phyloP scores from a whole-genome alignment of 2,329 filamentous ascomycete genomes.

The Cladosporium sp. region DNA sequence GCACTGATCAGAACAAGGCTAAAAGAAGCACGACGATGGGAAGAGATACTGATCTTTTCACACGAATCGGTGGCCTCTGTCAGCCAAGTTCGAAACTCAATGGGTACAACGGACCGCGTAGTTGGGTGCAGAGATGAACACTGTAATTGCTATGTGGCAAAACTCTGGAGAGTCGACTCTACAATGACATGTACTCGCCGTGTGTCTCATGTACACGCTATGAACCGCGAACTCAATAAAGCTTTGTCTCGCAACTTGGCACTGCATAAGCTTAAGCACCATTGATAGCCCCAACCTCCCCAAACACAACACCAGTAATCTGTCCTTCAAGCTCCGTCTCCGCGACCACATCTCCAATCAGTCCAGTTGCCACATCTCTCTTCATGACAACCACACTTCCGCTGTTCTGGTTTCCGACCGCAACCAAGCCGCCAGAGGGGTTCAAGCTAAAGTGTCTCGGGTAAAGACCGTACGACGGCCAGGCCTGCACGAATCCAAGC shows the following conservation, averaged over 20 bases:
- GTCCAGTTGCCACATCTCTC: slow-evolving; percentile 57
- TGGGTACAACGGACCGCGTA: too few relatives aligned
- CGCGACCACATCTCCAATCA: slow-evolving; percentile 22
- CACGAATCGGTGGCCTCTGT: too few relatives aligned
- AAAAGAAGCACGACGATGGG: too few relatives aligned
- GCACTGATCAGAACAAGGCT: too few relatives aligned
- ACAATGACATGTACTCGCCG: neutral
- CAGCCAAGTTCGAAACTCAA: too few relatives aligned
- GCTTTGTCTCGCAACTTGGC: too few relatives aligned
- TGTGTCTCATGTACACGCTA: too few relatives aligned
- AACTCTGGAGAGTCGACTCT: neutral
- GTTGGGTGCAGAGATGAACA: too few relatives aligned
- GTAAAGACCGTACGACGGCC: slow-evolving; percentile 59
- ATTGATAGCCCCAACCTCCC: slow-evolving; percentile 2
- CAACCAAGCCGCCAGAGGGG: slow-evolving; percentile 58
- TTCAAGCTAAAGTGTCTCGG: slow-evolving; percentile 68
- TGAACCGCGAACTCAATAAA: too few relatives aligned
- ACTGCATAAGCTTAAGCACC: neutral
- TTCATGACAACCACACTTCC: slow-evolving; percentile 58
- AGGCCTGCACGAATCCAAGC: slow-evolving; percentile 53
- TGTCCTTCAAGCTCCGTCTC: slow-evolving; percentile 27
- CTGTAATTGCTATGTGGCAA: too few relatives aligned
- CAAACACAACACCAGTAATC: slow-evolving; percentile 33
- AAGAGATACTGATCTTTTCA: too few relatives aligned
- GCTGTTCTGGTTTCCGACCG: slow-evolving; percentile 61